Percentiles rank a stretch among this genome's conserved stretches.
These are phyloP conservation scores for Erigeron canadensis DNA, from an alignment of 129 eudicot species.

Conservation along the genomic window DNA sequence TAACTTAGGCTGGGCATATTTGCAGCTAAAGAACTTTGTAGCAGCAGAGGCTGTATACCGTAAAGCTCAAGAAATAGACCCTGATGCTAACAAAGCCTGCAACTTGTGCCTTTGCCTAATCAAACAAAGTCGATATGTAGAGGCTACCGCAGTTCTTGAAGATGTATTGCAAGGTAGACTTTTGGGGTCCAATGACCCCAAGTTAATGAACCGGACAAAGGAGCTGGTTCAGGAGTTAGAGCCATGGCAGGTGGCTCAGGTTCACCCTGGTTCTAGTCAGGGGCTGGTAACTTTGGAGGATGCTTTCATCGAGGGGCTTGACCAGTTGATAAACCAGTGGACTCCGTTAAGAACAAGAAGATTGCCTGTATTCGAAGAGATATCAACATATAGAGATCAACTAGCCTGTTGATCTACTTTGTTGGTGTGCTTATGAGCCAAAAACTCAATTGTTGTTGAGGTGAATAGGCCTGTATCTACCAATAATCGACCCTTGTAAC, in stretches of 20 bases:
- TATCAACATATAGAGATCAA: slow-evolving; percentile 70
- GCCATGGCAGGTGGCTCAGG: slow-evolving; percentile 32
- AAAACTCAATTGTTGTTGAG: slow-evolving; percentile 35
- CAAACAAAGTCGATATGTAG: slow-evolving; percentile 49
- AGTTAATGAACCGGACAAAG: slow-evolving; percentile 47
- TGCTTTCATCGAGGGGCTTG: slow-evolving; percentile 63
- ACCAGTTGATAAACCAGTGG: slow-evolving; percentile 64
- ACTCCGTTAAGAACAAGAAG: slow-evolving; percentile 58
- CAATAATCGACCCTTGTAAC: slow-evolving; percentile 23
- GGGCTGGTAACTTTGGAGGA: slow-evolving; percentile 43
- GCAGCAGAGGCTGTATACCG: slow-evolving; percentile 74
- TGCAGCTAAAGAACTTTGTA: slow-evolving; percentile 63
- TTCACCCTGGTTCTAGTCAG: slow-evolving; percentile 24
- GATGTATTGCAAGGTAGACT: slow-evolving; percentile 53
- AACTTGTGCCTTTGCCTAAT: slow-evolving; percentile 61
- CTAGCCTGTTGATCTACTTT: slow-evolving; percentile 58
- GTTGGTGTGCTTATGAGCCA: slow-evolving; percentile 15
- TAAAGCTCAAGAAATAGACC: slow-evolving; percentile 73
- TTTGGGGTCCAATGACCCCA: slow-evolving; percentile 59
- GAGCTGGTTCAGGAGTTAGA: slow-evolving; percentile 66
- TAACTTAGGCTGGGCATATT: slow-evolving; percentile 81
- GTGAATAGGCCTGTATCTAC: slow-evolving; percentile 7
- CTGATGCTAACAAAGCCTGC: slow-evolving; percentile 80
- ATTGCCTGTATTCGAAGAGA: slow-evolving; percentile 76
- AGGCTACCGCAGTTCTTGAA: slow-evolving; percentile 48